phyloP scores from a whole-genome alignment of 306 rosid genomes.

The Vachellia pachyceras region DNA sequence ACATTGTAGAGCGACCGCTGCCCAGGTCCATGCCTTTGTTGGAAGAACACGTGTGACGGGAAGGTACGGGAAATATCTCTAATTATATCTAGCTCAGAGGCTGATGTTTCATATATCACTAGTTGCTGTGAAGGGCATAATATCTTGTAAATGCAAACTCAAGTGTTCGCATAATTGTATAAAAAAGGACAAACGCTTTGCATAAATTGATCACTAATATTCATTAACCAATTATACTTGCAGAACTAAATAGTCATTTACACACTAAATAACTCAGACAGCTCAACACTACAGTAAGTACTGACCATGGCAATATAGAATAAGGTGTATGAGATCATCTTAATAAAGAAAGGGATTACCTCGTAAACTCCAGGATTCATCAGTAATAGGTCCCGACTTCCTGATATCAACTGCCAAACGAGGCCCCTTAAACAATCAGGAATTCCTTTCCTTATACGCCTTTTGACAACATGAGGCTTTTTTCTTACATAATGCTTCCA shows the following conservation, averaged over 20 bases:
- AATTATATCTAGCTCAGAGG: constrained; percentile 94
- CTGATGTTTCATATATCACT: constrained; percentile 95
- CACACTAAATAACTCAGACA: constrained; percentile 7
- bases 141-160: constrained; percentile 39
- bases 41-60: constrained; percentile 98
- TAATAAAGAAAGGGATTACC: constrained; percentile 57
- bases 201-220: background rate
- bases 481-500: constrained; percentile 92
- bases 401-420: constrained; percentile 99
- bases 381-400: constrained; percentile 93
- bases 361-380: constrained; percentile 99
- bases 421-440: constrained; percentile 99
- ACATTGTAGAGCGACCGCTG: constrained; percentile 98
- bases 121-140: constrained; percentile 76
- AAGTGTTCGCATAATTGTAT: background rate
- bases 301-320: background rate
- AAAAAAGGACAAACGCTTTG: background rate
- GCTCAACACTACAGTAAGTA: constrained; percentile 26
- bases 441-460: constrained; percentile 98
- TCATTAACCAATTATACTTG: constrained; percentile 7
- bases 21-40: constrained; percentile 98
- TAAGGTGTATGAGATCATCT: constrained; percentile 11
- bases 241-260: constrained; percentile 1
- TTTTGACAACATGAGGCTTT: constrained; percentile 88
- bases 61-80: constrained; percentile 97